Base-by-base conservation (phyloP, 306 rosid genomes). In the Cucurbita moschata region DNA sequence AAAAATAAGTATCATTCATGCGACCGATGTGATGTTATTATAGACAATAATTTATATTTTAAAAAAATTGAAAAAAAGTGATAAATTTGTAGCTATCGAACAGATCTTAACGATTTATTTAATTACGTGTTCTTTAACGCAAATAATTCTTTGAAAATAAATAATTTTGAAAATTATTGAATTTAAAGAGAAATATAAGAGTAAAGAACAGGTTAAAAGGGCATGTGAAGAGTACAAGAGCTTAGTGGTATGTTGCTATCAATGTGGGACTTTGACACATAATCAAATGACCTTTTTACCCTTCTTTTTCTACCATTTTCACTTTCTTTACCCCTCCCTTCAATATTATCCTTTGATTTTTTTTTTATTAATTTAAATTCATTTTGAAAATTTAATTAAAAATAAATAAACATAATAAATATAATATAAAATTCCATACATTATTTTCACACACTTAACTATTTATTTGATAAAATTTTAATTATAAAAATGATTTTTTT, bases 211-310 rank as follows among this genome's bases (percentile, higher is more conserved):
- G n/a, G 44, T 8, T 35, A 39, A 64, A 65, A 65, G 71, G n/a
- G 71, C 71, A 65, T 65, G 37, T 65, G 71, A 18, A 10, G 38
- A 43, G 38, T 65, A 42, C 10, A 66, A 5, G 39, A 43, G 37
- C 10, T 43, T 11, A 66, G 38, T 66, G 53, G 54, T 18, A 11
- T 42, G 71, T 43, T 65, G 72, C 53, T 66, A 10, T 66, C 72
- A 11, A 66, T n/a, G 71, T 64, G 71, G 71, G 69, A 63, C 69
- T 63, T 63, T 63, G 26, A 63, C 50, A 63, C 69, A 63, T 38
- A 63, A 64, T n/a, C 50, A 40, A 64, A 16, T 39, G 71, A 40
- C 71, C 71, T 40, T 64, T 64, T 64, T 40, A 40, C 71, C 35
- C 15, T 38, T 40, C 7, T 39, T 63, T 12, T 63, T 16, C 14